Evolutionary conservation across 345 rosid species (phyloP).

Genomic region (Aegle marmelos): DNA sequence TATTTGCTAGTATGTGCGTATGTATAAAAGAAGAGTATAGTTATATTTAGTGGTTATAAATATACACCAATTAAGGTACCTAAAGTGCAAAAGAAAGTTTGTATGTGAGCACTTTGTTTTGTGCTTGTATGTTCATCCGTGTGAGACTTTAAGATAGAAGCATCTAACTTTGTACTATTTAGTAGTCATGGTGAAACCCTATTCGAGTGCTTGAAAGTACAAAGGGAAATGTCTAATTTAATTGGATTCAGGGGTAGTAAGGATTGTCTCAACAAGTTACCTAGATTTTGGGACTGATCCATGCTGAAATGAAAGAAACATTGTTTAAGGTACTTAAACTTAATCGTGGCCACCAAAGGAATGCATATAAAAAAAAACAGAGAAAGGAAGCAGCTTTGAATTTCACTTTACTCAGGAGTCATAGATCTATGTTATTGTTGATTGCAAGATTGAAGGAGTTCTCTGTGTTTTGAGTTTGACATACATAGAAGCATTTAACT

Average conservation of each 20-base stretch:
- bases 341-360: not conserved
- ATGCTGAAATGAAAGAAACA: not conserved
- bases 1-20: not conserved
- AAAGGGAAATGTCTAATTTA: not conserved
- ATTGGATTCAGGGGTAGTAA: not conserved
- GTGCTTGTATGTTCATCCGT: not conserved
- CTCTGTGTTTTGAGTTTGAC: not conserved
- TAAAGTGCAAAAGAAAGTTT: too few relatives aligned
- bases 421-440: not conserved
- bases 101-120: not conserved
- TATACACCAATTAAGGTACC: too few relatives aligned
- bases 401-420: not conserved
- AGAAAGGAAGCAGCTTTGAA: not conserved
- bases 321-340: not conserved
- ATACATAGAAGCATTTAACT: not conserved
- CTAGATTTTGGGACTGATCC: not conserved
- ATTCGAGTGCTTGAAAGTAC: not conserved
- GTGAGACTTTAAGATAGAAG: not conserved
- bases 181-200: not conserved
- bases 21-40: too few relatives aligned
- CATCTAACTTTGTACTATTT: not conserved
- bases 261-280: not conserved
- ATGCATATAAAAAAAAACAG: not conserved
- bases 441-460: not conserved
- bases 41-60: too few relatives aligned